phyloP scores from a whole-genome alignment of 2,329 filamentous ascomycete genomes.

The Grosmannia serpens region DNA sequence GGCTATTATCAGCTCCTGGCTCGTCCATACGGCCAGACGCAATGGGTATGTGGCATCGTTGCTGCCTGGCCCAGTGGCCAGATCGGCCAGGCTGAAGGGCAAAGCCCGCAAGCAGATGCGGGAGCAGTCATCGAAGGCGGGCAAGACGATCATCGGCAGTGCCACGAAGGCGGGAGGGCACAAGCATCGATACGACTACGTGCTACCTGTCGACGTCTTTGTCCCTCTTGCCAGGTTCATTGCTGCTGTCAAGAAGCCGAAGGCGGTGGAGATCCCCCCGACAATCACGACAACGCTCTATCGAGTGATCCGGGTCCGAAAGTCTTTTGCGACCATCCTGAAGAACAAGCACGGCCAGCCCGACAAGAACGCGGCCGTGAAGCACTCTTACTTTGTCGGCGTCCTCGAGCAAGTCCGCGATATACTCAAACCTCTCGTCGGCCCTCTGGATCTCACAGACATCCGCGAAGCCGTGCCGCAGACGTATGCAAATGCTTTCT shows the following conservation, averaged over 20 bases:
- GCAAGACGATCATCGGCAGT: not conserved
- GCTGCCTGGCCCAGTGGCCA: not conserved
- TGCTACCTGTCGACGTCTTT: constrained; percentile 26
- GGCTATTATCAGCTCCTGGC: constrained; percentile 27
- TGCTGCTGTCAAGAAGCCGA: constrained; percentile 13
- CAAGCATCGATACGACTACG: constrained; percentile 16
- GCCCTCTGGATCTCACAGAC: not conserved
- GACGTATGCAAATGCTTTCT: not conserved
- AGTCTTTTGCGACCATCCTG: constrained; percentile 16
- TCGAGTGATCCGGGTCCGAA: constrained; percentile 24
- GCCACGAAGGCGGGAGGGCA: not conserved
- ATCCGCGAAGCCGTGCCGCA: not conserved
- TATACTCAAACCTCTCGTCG: constrained; percentile 16
- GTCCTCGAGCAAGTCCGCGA: constrained; percentile 24
- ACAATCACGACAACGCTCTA: constrained; percentile 21
- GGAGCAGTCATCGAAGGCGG: not conserved
- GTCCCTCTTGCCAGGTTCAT: constrained; percentile 26
- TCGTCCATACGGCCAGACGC: constrained; percentile 26
- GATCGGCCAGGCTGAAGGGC: constrained; percentile 14
- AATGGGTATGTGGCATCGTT: constrained; percentile 18
- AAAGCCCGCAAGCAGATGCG: constrained; percentile 18
- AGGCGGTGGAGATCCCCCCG: constrained; percentile 16
- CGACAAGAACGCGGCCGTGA: constrained; percentile 14
- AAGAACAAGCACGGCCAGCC: constrained; percentile 7
- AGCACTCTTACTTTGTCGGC: constrained; percentile 19